phyloP scores from a whole-genome alignment of 208 protist genomes.

The Herpetomonas tarakana region DNA sequence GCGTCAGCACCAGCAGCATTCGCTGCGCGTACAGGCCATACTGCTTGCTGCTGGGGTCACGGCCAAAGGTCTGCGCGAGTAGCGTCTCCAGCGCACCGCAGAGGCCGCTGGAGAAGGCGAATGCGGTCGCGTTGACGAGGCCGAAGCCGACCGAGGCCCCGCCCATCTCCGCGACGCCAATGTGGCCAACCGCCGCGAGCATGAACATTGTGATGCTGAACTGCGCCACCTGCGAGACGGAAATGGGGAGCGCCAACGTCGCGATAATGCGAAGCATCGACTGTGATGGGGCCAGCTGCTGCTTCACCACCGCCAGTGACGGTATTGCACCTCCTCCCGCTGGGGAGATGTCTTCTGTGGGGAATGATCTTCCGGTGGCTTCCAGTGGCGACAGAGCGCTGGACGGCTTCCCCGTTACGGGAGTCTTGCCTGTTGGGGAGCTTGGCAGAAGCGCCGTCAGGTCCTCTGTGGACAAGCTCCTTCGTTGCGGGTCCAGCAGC shows the following conservation, averaged over 20 bases:
- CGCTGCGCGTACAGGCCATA: constrained; percentile 75
- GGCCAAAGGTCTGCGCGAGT: constrained; percentile 68
- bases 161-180: constrained; percentile 51
- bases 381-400: too few relatives aligned
- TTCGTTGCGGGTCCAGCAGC: too few relatives aligned
- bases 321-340: too few relatives aligned
- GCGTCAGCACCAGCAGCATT: constrained; percentile 66
- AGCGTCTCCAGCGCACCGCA: constrained; percentile 73
- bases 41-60: constrained; percentile 59
- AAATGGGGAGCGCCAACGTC: background rate
- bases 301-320: too few relatives aligned
- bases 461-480: too few relatives aligned
- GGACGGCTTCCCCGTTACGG: too few relatives aligned
- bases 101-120: constrained; percentile 55
- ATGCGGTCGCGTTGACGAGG: constrained; percentile 75
- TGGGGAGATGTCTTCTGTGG: too few relatives aligned
- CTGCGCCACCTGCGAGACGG: constrained; percentile 30
- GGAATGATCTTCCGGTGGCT: too few relatives aligned
- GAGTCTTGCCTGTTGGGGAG: too few relatives aligned
- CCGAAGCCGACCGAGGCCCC: constrained; percentile 59
- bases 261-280: background rate
- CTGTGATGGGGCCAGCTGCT: too few relatives aligned
- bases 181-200: constrained; percentile 48
- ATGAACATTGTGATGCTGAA: constrained; percentile 49
- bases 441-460: too few relatives aligned